A percentile compares a stretch with the other conserved stretches of the same genome.
Evolutionary conservation across 441 rosid genomes (phyloP).

Genomic region (Corymbia citriodora): DNA sequence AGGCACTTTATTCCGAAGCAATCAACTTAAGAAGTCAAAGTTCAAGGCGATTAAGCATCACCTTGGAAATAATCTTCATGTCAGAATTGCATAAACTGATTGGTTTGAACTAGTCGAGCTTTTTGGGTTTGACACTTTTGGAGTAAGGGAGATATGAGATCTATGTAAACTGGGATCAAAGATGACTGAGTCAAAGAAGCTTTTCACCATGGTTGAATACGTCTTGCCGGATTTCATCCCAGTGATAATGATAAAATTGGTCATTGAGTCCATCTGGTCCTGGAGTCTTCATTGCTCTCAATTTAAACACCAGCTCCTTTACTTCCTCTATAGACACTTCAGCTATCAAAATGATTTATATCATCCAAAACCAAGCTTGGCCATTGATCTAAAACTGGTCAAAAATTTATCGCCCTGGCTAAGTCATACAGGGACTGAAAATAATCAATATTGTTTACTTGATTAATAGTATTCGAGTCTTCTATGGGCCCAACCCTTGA

Average conservation of each 20-base stretch:
- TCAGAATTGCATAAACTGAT: neutral
- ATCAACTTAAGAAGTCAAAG: neutral
- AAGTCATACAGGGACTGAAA: neutral
- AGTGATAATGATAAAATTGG: neutral
- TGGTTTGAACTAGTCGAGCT: neutral
- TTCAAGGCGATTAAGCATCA: neutral
- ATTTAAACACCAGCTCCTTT: neutral
- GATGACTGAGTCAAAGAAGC: neutral
- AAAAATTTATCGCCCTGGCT: neutral
- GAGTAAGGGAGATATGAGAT: neutral
- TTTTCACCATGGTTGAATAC: neutral
- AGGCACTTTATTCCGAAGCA: neutral
- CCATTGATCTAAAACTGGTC: neutral
- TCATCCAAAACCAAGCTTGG: neutral
- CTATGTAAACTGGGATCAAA: neutral
- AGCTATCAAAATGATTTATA: neutral
- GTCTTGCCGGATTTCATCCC: neutral
- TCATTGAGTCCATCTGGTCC: neutral
- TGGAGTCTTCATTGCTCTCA: neutral
- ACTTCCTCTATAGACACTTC: neutral
- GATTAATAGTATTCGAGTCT: neutral
- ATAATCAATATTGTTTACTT: neutral
- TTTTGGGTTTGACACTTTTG: neutral
- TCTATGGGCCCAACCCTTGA: neutral
- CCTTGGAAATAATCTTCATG: neutral